Base-by-base conservation (phyloP, 2,329 filamentous ascomycete species). In the Trichoderma koningii region DNA sequence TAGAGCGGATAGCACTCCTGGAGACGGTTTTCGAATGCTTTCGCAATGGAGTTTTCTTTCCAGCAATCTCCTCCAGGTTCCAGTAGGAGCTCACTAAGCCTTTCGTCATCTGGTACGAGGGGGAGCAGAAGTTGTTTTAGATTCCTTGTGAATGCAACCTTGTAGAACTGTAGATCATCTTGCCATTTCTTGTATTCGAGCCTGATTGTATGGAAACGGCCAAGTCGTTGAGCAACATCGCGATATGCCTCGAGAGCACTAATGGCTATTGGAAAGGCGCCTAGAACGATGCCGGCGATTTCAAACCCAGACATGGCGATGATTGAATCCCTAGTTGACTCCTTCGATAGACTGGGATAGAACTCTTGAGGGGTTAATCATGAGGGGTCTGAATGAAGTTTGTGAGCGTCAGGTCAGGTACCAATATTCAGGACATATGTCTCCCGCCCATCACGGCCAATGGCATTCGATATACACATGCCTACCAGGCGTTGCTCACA, bases 1-100 rank as follows among this genome's bases (percentile, higher is more conserved):
- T 69, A 70, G 6, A 70, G 48, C 2, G 63, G 55, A 48, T 70
- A 67, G 2, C 68, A 66, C 7, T 68, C 70, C 15, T 66, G 19
- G 10, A 73, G 68, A 1, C 70, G 65, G 23, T 55, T 52, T 26
- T 63, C 50, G 2, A 71, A 66, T 9, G 67, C 44, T 5, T 52
- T 38, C 5, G 60, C 53, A n/a, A 70, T 38, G 1, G 45, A 23
- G 7, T 61, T 12, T 14, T 70, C 68, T 21, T 67, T 68, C 71
- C 70, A 73, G 3, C 26, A 34, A 5, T 55, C 52, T 1, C 69
- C 68, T 2, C 69, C 69, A 0, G 70, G 71, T 26, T 23, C 2
- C 0, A 7, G 17, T 14, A 56, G 10, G 5, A 56, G 55, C 23
- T 56, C 55, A 12, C 3, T 14, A 15, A 56, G 45, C 17, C 10